Conservation (phyloP, 2,329 filamentous ascomycete species). For the Penicillium sp. region DNA sequence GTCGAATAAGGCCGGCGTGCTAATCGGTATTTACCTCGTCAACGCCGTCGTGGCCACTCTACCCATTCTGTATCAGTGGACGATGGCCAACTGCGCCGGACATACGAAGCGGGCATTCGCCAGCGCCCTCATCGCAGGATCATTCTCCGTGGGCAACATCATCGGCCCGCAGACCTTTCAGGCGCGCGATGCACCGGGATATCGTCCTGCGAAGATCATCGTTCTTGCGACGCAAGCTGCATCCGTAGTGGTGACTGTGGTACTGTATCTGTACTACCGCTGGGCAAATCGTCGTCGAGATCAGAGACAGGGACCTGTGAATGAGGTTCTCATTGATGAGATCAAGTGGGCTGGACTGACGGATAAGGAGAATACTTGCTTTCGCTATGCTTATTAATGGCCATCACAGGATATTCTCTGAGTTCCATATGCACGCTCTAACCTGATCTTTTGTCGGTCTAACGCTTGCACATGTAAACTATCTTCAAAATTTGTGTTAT, state of each 20-base stretch:
- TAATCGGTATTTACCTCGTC: slow-evolving; percentile 49
- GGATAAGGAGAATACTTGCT: slow-evolving; percentile 34
- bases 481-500: too few species aligned
- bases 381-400: slow-evolving; percentile 35
- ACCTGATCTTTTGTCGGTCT: too few species aligned
- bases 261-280: slow-evolving; percentile 30
- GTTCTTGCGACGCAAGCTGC: slow-evolving; percentile 41
- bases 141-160: slow-evolving; percentile 13
- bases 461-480: too few species aligned
- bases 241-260: slow-evolving; percentile 29
- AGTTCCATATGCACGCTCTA: too few species aligned
- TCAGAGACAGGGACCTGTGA: slow-evolving; percentile 8
- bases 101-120: slow-evolving; percentile 13
- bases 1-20: slow-evolving; percentile 43
- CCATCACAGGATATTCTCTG: too few species aligned
- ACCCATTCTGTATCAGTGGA: slow-evolving; percentile 50
- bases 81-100: slow-evolving; percentile 48
- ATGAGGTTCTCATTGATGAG: slow-evolving; percentile 22
- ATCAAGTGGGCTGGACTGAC: slow-evolving; percentile 35
- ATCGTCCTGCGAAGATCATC: slow-evolving; percentile 43
- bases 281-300: slow-evolving; percentile 35
- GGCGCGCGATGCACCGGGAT: slow-evolving; percentile 31
- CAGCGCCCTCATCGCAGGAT: slow-evolving; percentile 8
- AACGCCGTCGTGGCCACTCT: slow-evolving; percentile 47
- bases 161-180: slow-evolving; percentile 16